Percentiles rank a stretch among this genome's conserved stretches.
phyloP scores from a whole-genome alignment of 140 eudicot species.

The Anethum foeniculum region DNA sequence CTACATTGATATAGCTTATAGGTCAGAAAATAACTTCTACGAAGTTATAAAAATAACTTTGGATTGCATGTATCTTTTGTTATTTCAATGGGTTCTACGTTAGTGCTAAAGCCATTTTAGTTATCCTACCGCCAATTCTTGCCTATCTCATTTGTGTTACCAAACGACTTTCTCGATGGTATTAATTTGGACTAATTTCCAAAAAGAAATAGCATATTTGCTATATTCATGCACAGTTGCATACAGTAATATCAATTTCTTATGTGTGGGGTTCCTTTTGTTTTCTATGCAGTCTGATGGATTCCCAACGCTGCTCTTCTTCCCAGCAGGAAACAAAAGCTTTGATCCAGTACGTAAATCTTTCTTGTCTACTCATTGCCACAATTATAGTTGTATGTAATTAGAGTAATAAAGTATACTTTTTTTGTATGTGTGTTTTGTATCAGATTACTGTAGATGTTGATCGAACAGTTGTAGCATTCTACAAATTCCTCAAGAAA shows the following conservation, averaged over 20 bases:
- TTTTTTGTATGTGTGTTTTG: background rate
- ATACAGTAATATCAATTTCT: background rate
- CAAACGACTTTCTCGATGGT: background rate
- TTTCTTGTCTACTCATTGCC: background rate
- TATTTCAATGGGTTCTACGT: background rate
- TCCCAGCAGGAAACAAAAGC: constrained; percentile 86
- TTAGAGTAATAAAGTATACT: background rate
- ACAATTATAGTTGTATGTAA: background rate
- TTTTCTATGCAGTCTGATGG: constrained; percentile 62
- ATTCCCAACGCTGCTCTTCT: constrained; percentile 80
- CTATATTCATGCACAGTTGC: background rate
- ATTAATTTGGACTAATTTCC: background rate
- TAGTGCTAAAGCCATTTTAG: background rate
- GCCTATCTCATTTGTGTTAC: background rate
- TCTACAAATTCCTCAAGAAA: constrained; percentile 82
- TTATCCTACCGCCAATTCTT: background rate
- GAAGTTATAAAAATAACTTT: background rate
- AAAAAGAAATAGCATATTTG: background rate
- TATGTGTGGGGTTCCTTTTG: background rate
- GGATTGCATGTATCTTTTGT: background rate
- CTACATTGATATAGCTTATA: background rate
- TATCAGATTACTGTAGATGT: constrained; percentile 71
- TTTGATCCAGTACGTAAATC: constrained; percentile 66
- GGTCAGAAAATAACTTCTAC: background rate
- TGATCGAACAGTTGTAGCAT: constrained; percentile 80